phyloP scores from a whole-genome alignment of 805 yeast genomes.

The Nakazawaea holstii region DNA sequence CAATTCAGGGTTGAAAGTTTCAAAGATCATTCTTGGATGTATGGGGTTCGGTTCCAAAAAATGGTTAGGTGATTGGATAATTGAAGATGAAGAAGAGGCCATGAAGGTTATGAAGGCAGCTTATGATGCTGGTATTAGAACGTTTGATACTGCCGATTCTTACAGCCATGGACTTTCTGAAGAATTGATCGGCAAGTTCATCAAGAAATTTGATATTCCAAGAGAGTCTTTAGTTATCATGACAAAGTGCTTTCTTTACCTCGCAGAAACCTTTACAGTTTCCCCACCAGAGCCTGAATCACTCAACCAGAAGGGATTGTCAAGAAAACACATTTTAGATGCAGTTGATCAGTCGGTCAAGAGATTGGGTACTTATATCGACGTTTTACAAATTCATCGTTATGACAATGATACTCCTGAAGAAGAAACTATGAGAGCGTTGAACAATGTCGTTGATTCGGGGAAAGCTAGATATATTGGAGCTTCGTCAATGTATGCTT shows the following conservation, averaged over 20 bases:
- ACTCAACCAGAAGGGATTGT: constrained; percentile 32
- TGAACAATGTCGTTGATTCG: constrained; percentile 41
- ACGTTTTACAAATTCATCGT: too few species aligned
- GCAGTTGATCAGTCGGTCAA: constrained; percentile 32
- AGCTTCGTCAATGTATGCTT: constrained; percentile 54
- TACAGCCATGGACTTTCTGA: constrained; percentile 24
- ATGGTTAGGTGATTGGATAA: constrained; percentile 35
- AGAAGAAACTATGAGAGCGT: constrained; percentile 49
- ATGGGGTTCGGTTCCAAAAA: constrained; percentile 28
- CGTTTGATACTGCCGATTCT: constrained; percentile 37
- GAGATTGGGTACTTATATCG: constrained; percentile 47
- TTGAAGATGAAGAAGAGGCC: constrained; percentile 40
- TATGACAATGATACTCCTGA: constrained; percentile 41
- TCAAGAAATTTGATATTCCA: constrained; percentile 22
- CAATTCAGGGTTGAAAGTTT: constrained; percentile 21
- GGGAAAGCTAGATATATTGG: constrained; percentile 53
- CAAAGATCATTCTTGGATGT: constrained; percentile 27
- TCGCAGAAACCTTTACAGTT: constrained; percentile 8
- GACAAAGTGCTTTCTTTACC: constrained; percentile 19
- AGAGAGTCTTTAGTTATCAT: constrained; percentile 22
- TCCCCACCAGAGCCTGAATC: constrained; percentile 7
- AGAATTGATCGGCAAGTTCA: constrained; percentile 20
- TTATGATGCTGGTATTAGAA: constrained; percentile 39
- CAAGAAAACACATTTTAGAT: constrained; percentile 42
- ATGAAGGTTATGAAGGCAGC: constrained; percentile 37